Base-by-base conservation (phyloP, 352 stramenopile genomes). In the Globisporangium spinosum region DNA sequence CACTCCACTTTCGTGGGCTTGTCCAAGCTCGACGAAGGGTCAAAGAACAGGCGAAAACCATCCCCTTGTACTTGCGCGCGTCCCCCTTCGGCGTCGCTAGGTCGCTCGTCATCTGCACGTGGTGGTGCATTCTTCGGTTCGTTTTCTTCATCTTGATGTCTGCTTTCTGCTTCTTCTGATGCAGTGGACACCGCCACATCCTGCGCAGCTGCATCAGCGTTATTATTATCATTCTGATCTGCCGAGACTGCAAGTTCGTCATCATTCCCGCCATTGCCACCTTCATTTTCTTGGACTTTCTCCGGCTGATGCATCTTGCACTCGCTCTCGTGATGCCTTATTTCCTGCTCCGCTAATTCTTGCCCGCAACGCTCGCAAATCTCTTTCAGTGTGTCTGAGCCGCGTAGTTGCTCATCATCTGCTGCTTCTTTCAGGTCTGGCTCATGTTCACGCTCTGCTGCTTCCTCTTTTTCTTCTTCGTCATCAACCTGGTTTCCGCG, bases 1-100 rank as follows among this genome's bases (percentile, higher is more conserved):
- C 62, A 67, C 51, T 67, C 32, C 0, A 17, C 62, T 61, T 61
- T 57, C 65, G 69, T 10, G 72, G 88, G 59, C 68, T 74, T 58
- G 20, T 35, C 56, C n/a, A 5, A 38, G 17, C 2, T 6, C n/a
- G 56, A 12, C 4, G 20, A 61, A 3, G 10, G 13, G 13, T 49
- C 56, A 13, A 25, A 35, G 3, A 49, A 8, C 9, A 49, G 32
- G 17, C 56, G n/a, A 12, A 62, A 47, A 40, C 32, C n/a, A 32
- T 27, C 29, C 29, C 29, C 20, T 43, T 61, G 29, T 9, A 27
- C 9, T 32, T 45, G 15, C 12, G 8, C 17, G 22, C 17, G 43
- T 9, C 17, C 17, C n/a, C 29, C 20, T 25, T 40, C 55, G 8
- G 32, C 2, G 22, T 5, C 29, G 2, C 29, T 23, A 12, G 17